A percentile compares a stretch with the other conserved stretches of the same genome.
Conservation (phyloP, 192 early-diverging fungal genomes). For the Linnemannia elongata region DNA sequence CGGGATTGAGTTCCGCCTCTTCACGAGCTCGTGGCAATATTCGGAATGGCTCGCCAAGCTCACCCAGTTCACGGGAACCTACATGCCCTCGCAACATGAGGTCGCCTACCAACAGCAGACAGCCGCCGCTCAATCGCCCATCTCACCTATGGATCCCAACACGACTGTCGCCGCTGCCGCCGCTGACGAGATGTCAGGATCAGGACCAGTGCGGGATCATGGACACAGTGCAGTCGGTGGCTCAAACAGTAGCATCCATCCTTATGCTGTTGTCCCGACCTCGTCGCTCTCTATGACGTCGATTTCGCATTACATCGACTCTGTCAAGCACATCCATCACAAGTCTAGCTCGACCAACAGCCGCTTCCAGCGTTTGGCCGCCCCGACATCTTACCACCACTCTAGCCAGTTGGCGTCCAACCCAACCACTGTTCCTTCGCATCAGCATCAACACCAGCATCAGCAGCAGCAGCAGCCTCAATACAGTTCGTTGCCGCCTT, state of each 20-base stretch:
- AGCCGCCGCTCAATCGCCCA: constrained; percentile 33
- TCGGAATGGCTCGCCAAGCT: constrained; percentile 72
- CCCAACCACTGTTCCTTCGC: neutral
- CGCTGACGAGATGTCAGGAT: neutral
- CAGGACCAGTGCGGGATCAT: neutral
- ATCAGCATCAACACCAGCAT: constrained; percentile 16
- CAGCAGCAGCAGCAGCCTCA: constrained; percentile 8
- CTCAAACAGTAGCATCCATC: neutral
- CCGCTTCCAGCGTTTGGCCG: constrained; percentile 21
- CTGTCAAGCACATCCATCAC: constrained; percentile 35
- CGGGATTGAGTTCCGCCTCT: constrained; percentile 79
- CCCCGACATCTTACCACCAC: constrained; percentile 10
- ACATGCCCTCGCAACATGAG: constrained; percentile 48
- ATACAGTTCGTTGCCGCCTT: neutral
- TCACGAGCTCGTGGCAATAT: constrained; percentile 78
- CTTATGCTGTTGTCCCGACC: neutral
- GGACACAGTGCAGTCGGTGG: neutral
- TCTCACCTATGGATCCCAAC: constrained; percentile 38
- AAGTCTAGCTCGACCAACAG: constrained; percentile 13
- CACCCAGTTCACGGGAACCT: constrained; percentile 54
- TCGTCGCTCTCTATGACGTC: constrained; percentile 39
- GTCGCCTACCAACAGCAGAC: constrained; percentile 46
- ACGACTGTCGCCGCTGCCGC: neutral
- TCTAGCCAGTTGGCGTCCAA: neutral
- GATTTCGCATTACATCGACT: constrained; percentile 48